Percentiles rank a stretch among this genome's conserved stretches.
Conservation (phyloP, 176 grass and related monocot genomes). For the Juncus inflexus region DNA sequence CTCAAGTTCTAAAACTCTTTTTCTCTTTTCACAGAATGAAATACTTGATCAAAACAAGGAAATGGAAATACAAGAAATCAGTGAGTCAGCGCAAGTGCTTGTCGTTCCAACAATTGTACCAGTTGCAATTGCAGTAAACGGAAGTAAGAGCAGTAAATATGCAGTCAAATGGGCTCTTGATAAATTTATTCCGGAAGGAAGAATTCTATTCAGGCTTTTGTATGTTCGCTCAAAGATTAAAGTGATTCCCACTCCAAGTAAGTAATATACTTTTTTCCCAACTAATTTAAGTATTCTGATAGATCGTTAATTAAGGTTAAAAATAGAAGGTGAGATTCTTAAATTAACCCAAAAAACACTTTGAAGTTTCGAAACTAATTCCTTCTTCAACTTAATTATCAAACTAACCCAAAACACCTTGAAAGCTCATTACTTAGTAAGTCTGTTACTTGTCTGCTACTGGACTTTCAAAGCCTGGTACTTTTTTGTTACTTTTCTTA, state of each 20-base stretch:
- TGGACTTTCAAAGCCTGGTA: too few relatives aligned
- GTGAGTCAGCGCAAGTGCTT: conserved; percentile 7
- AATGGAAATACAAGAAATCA: conserved; percentile 62
- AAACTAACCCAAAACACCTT: too few relatives aligned
- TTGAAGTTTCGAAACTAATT: too few relatives aligned
- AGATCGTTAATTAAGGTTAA: too few relatives aligned
- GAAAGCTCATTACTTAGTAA: too few relatives aligned
- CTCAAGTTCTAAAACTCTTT: neutral
- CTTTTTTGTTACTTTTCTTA: too few relatives aligned
- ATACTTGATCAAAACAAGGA: conserved; percentile 12
- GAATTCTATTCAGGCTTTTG: conserved; percentile 63
- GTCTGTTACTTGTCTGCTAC: neutral
- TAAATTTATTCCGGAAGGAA: conserved; percentile 62
- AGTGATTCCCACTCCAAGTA: conserved; percentile 89
- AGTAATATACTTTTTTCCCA: conserved; percentile 20
- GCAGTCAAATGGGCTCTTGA: conserved; percentile 86
- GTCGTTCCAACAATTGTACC: conserved; percentile 24
- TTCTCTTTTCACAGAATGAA: conserved; percentile 9
- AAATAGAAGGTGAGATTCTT: too few relatives aligned
- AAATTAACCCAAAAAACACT: too few relatives aligned
- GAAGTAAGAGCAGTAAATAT: conserved; percentile 53
- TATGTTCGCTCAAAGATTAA: conserved; percentile 52
- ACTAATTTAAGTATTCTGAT: too few relatives aligned
- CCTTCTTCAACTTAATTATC: too few relatives aligned
- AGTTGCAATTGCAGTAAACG: conserved; percentile 61